These are phyloP conservation scores for Thozetella sp. DNA, from an alignment of 495 filamentous ascomycete species.

Conservation along the genomic window DNA sequence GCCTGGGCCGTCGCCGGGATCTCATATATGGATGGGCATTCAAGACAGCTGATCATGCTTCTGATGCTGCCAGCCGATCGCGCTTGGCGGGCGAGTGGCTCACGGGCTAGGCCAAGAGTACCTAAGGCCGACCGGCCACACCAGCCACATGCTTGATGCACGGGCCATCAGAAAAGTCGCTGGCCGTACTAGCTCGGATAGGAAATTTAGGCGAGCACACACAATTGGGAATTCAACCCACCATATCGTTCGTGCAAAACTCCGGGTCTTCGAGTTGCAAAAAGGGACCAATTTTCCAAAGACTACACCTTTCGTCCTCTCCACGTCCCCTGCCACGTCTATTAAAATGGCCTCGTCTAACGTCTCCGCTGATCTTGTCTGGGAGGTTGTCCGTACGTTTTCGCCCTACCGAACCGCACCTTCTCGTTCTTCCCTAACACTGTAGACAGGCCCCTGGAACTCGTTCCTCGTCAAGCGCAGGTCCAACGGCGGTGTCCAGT, in stretches of 20 bases:
- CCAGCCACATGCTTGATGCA: too few species aligned
- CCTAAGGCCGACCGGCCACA: too few species aligned
- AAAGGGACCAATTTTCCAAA: conserved; percentile 26
- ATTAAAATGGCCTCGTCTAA: conserved; percentile 51
- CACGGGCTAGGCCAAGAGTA: too few species aligned
- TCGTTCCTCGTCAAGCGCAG: conserved; percentile 89
- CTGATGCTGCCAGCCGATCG: too few species aligned
- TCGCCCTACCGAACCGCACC: background rate
- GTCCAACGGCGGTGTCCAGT: conserved; percentile 71
- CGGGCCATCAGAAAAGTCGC: background rate
- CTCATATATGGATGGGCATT: too few species aligned
- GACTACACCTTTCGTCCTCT: conserved; percentile 19
- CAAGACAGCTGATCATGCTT: too few species aligned
- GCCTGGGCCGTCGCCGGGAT: too few species aligned
- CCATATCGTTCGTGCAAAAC: background rate
- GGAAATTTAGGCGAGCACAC: conserved; percentile 46
- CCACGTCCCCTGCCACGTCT: conserved; percentile 21
- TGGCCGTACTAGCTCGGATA: conserved; percentile 24
- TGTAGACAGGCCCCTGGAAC: conserved; percentile 70
- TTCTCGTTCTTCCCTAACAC: background rate
- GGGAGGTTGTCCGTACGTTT: conserved; percentile 84
- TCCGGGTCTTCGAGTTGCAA: conserved; percentile 16
- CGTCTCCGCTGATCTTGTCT: conserved; percentile 86
- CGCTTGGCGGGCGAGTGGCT: too few species aligned
- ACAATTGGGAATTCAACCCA: conserved; percentile 28